These are phyloP conservation scores for Nadsonia starkeyi-henricii DNA, from an alignment of 1,139 yeast genomes.

Conservation along the genomic window DNA sequence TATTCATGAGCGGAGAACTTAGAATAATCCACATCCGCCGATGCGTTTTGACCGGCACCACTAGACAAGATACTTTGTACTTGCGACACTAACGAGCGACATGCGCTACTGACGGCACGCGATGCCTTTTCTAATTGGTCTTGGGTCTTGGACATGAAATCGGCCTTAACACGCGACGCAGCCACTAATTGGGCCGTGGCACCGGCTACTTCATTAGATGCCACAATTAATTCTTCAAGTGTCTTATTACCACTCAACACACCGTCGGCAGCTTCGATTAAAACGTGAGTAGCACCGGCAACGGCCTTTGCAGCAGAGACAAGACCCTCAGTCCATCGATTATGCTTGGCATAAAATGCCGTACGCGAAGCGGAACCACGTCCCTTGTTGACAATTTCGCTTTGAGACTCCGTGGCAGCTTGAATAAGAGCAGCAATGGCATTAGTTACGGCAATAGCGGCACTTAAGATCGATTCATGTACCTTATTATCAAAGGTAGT, in stretches of 20 bases:
- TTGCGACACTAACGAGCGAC: conserved; percentile 54
- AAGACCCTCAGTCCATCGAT: conserved; percentile 89
- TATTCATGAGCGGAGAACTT: conserved; percentile 67
- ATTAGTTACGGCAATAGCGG: conserved; percentile 71
- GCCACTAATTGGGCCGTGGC: conserved; percentile 89
- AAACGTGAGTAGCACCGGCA: conserved; percentile 67
- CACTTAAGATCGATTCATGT: conserved; percentile 62
- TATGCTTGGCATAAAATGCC: conserved; percentile 76
- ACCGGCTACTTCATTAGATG: conserved; percentile 85
- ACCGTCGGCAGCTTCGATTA: conserved; percentile 79
- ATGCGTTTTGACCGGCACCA: conserved; percentile 20
- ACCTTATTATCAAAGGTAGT: conserved; percentile 53
- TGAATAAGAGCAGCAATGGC: conserved; percentile 61
- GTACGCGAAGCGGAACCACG: conserved; percentile 53
- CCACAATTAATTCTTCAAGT: conserved; percentile 77
- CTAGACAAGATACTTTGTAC: conserved; percentile 48
- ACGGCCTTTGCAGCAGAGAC: conserved; percentile 85
- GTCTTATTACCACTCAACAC: conserved; percentile 49
- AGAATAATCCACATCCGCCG: conserved; percentile 48
- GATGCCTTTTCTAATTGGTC: conserved; percentile 60
- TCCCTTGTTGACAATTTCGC: conserved; percentile 66
- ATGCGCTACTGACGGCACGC: conserved; percentile 56
- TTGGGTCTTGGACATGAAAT: conserved; percentile 64
- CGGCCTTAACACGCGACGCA: conserved; percentile 79
- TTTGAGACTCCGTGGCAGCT: conserved; percentile 72